A percentile compares a stretch with the other conserved stretches of the same genome.
phyloP scores from a whole-genome alignment of 2,329 filamentous ascomycete genomes.

The Tolypocladium paradoxum region DNA sequence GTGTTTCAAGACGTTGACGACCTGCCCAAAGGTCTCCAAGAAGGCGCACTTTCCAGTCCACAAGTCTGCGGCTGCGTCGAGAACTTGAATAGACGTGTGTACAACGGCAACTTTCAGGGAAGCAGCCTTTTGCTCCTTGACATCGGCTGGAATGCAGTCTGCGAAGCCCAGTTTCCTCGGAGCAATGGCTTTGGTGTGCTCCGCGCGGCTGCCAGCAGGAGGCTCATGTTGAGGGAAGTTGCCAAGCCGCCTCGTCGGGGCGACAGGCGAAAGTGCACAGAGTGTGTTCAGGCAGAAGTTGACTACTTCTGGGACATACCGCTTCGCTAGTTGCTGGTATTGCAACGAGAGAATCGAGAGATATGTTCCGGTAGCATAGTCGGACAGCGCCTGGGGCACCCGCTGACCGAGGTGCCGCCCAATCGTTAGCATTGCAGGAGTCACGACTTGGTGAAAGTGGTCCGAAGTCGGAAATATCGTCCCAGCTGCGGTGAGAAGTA shows the following conservation, averaged over 20 bases:
- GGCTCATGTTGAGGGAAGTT: slow-evolving; percentile 53
- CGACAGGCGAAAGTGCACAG: slow-evolving; percentile 49
- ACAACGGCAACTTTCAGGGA: slow-evolving; percentile 47
- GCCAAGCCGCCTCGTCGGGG: slow-evolving; percentile 34
- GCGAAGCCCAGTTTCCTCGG: slow-evolving; percentile 46
- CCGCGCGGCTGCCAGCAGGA: slow-evolving; percentile 38
- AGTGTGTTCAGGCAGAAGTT: slow-evolving; percentile 73
- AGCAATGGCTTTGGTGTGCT: slow-evolving; percentile 25
- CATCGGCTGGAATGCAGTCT: slow-evolving; percentile 37
- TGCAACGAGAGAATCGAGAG: slow-evolving; percentile 68
- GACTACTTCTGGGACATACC: slow-evolving; percentile 81
- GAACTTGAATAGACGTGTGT: slow-evolving; percentile 50
- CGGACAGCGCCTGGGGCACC: slow-evolving; percentile 50
- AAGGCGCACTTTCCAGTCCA: slow-evolving; percentile 70
- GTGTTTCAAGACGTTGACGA: slow-evolving; percentile 46
- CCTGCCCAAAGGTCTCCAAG: slow-evolving; percentile 65
- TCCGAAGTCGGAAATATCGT: slow-evolving; percentile 90
- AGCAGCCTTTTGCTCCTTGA: slow-evolving; percentile 21
- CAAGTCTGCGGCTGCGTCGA: slow-evolving; percentile 57
- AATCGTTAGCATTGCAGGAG: slow-evolving; percentile 80
- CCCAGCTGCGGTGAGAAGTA: slow-evolving; percentile 73
- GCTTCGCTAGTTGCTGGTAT: slow-evolving; percentile 73
- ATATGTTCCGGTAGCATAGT: slow-evolving; percentile 66
- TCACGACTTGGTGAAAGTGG: slow-evolving; percentile 92
- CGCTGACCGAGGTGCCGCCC: slow-evolving; percentile 73